Conservation (phyloP, 192 early-diverging fungal genomes). For the Backusella liffmaniae region DNA sequence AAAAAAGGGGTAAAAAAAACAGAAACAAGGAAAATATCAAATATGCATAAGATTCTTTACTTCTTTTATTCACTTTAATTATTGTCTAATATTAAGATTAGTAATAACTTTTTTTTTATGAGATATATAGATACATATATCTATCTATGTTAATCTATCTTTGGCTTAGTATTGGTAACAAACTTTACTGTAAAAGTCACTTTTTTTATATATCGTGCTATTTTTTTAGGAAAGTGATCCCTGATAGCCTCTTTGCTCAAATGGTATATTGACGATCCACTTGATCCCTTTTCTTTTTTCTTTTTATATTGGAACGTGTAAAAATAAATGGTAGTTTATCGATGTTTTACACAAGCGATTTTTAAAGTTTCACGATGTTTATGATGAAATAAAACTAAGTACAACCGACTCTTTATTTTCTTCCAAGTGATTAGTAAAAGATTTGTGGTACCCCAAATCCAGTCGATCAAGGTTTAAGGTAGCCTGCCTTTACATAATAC, state of each 20-base stretch:
- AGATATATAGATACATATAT: not conserved
- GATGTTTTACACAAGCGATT: not conserved
- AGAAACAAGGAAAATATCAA: not conserved
- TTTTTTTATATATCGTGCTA: not conserved
- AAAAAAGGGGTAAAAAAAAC: constrained; percentile 1
- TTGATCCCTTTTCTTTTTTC: not conserved
- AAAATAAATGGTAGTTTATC: not conserved
- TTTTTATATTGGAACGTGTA: not conserved
- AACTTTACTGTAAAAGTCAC: not conserved
- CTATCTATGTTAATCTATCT: not conserved
- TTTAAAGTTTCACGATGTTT: constrained; percentile 1
- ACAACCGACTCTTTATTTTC: not conserved
- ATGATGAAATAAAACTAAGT: not conserved
- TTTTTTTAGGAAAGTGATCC: not conserved
- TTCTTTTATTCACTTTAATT: not conserved
- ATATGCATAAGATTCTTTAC: not conserved
- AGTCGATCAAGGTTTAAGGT: not conserved
- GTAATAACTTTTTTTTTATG: too few relatives aligned
- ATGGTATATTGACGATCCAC: not conserved
- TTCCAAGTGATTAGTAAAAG: not conserved
- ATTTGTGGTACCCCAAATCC: not conserved
- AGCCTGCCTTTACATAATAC: not conserved
- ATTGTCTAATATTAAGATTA: not conserved
- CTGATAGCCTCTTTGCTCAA: not conserved
- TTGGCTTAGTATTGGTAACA: not conserved